Evolutionary conservation across 2,329 filamentous ascomycete species (phyloP).

Genomic region (Beauveria scarabaeidicola): DNA sequence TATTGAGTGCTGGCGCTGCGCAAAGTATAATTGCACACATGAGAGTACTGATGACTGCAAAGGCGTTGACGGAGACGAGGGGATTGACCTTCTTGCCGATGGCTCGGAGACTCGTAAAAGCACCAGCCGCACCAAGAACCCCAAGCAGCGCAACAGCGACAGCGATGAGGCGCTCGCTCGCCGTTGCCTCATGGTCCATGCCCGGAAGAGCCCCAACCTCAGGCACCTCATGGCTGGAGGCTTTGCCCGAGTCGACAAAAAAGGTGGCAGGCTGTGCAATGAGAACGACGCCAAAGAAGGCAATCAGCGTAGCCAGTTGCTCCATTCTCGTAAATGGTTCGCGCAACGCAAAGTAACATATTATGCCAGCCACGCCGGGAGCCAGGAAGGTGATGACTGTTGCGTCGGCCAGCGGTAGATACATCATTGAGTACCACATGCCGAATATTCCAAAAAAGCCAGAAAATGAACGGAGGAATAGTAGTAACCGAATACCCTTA

Average conservation of each 20-base stretch:
- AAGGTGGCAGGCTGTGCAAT: conserved; percentile 65
- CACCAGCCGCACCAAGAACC: conserved; percentile 65
- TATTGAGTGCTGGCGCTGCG: conserved; percentile 35
- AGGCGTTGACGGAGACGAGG: conserved; percentile 81
- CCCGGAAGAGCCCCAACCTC: conserved; percentile 19
- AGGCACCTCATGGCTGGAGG: conserved; percentile 4
- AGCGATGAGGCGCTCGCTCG: conserved; percentile 59
- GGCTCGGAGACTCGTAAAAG: conserved; percentile 67
- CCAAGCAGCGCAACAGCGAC: conserved; percentile 66
- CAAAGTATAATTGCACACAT: conserved; percentile 56
- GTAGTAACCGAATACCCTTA: conserved; percentile 55
- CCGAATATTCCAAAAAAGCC: conserved; percentile 76
- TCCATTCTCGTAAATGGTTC: conserved; percentile 74
- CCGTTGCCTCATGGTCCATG: conserved; percentile 36
- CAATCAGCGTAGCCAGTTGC: conserved; percentile 66
- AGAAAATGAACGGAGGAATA: conserved; percentile 58
- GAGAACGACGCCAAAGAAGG: conserved; percentile 69
- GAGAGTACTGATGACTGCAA: conserved; percentile 60
- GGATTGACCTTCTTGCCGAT: conserved; percentile 76
- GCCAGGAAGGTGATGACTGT: conserved; percentile 84
- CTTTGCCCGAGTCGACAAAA: conserved; percentile 27
- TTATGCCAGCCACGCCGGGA: conserved; percentile 69
- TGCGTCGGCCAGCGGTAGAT: conserved; percentile 77
- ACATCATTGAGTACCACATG: conserved; percentile 59
- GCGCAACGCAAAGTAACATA: conserved; percentile 64